A percentile compares a stretch with the other conserved stretches of the same genome.
These are phyloP conservation scores for Cryphonectria nitschkei DNA, from an alignment of 2,329 filamentous ascomycete genomes.

Conservation along the genomic window DNA sequence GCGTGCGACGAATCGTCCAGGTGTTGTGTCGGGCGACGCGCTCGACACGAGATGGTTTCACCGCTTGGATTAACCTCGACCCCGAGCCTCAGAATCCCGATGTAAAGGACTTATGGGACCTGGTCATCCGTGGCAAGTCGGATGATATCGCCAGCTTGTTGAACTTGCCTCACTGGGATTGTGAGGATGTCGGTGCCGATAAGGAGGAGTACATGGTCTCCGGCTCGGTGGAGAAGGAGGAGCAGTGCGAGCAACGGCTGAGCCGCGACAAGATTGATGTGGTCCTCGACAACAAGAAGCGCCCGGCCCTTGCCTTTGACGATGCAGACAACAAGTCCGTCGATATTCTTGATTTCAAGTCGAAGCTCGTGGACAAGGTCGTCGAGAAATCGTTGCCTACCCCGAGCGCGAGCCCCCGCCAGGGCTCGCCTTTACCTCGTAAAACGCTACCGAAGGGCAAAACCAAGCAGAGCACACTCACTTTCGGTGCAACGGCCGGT, in stretches of 20 bases:
- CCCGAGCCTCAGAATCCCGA: conserved; percentile 80
- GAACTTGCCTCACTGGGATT: conserved; percentile 60
- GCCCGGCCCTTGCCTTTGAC: conserved; percentile 31
- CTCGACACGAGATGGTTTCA: conserved; percentile 79
- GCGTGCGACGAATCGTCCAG: conserved; percentile 84
- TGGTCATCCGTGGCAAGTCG: conserved; percentile 84
- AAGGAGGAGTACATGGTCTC: conserved; percentile 48
- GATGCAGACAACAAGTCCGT: conserved; percentile 17
- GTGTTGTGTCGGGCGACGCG: conserved; percentile 90
- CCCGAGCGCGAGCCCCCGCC: conserved; percentile 59
- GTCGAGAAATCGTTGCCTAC: conserved; percentile 58
- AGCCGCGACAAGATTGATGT: conserved; percentile 47
- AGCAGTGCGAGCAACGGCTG: conserved; percentile 42
- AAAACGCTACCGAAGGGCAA: conserved; percentile 44
- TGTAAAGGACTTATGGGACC: conserved; percentile 90
- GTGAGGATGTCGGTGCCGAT: conserved; percentile 53
- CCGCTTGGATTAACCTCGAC: conserved; percentile 94
- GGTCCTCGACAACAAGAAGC: conserved; percentile 42
- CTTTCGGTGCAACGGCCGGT: conserved; percentile 41
- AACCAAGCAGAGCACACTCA: conserved; percentile 57
- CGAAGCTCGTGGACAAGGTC: conserved; percentile 46
- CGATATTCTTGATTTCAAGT: conserved; percentile 37
- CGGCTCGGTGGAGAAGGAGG: conserved; percentile 48
- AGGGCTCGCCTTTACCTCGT: conserved; percentile 44
- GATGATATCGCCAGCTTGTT: conserved; percentile 83